Evolutionary conservation across 805 yeast species (phyloP), one percentile per base, ranked within the genome.

Genomic region (Metschnikowia vanudenii): DNA sequence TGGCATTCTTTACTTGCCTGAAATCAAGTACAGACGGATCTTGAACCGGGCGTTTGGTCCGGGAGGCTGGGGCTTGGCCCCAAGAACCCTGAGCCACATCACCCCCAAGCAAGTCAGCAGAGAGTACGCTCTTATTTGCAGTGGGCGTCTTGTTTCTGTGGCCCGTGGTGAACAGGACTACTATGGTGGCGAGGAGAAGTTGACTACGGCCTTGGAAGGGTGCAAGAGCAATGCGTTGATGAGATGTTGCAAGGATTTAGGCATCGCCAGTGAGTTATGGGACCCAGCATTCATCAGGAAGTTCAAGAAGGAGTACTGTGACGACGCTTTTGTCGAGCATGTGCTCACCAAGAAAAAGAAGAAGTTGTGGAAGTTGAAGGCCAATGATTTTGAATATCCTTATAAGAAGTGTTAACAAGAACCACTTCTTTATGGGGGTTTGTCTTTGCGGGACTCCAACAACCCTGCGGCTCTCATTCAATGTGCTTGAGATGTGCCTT

Each of bases 51-150:
- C 98, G 0, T 92, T 94, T 72, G 99, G 99, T 3, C 97, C 99
- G 6, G 99, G 99, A 22, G 97, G 96, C 1, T 94, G 99, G 99
- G 98, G 98, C 0, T 72, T 94, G 46, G 96, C 95, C 0, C 98
- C 99, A 10, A 73, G 99, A 46, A 82, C 96, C 0, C 92, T 87
- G 53, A 85, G 96, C 0, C 71, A 80, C 43, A 81, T 94, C 28
- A 85, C 96, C 1, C 77, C 82, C 26, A 81, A 78, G 51, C 75
- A 82, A 41, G 82, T 94, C 28, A 88, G 96, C 10, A 76, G 98
- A 53, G 99, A 94, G 62, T 94, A 89, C 61, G 97, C 88, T 0
- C 71, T 94, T 42, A 75, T 94, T 3, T 85, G 96, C 55, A 81
- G 85, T 48, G 98, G 98, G 1, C 78, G 96, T 53, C 71, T 94